Evolutionary conservation across 306 rosid genomes (phyloP), one percentile per base, ranked within the genome.

Genomic region (Ormosia semicastrata): DNA sequence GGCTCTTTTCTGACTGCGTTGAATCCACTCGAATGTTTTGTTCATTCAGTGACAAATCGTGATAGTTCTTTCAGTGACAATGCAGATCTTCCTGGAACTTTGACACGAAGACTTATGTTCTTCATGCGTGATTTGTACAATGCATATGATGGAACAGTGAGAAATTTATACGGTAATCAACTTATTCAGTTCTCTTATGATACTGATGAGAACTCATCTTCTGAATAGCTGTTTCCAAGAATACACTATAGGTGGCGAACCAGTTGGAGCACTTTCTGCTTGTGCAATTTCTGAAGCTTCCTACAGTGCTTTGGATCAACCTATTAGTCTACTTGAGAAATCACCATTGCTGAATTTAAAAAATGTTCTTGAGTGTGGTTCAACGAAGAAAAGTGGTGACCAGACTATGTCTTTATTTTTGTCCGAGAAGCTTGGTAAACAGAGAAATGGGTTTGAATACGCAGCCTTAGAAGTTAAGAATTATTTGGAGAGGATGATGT

Each of bases 221-320:
- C 80, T 46, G 50, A 76, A 76, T 59, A 43, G 64, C 74, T 44
- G 54, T 78, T 57, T 53, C 59, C 73, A 58, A 65, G 81, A 82
- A 39, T 71, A 83, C 29, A 46, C 76, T 32, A 52, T 82, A 15
- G 97, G 90, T 24, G 92, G 98, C 7, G 87, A 93, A 39, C 96
- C 99, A 66, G 97, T 91, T 49, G 99, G 99, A 77, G 89, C 92
- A 53, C 89, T 96, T 86, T 88, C 99, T 66, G 97, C 97, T 69
- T 96, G 94, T 80, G 99, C 99, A 2, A 68, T 96, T 40, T 96
- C 99, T 47, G 99, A 96, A 88, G 94, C 99, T 83, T 98, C 98
- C 56, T 96, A 93, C 86, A 91, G 98, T 72, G 99, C 99, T 78
- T 86, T 96, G 89, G 94, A 91, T 82, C 99, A 96, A 76, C 98